Evolutionary conservation across 1,284 basidiomycete genomes (phyloP).

Genomic region (Rhodotorula sp.): DNA sequence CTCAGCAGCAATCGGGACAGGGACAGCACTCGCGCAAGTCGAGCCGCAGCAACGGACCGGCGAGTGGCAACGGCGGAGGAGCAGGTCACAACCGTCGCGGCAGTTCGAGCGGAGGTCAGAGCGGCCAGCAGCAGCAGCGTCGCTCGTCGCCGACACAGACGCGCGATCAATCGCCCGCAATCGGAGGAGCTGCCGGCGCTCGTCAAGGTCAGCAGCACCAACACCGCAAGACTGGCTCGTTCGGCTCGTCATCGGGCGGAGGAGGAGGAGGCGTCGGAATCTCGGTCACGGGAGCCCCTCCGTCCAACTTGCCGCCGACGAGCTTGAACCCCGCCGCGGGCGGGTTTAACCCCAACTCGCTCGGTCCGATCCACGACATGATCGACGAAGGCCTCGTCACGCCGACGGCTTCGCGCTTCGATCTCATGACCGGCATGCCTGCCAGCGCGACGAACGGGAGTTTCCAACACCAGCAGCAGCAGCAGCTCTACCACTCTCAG

Average conservation of each 20-base stretch:
- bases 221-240: neutral
- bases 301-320: neutral
- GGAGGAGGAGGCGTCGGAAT: neutral
- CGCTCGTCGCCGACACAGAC: neutral
- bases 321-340: constrained; percentile 47
- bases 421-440: constrained; percentile 40
- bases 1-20: neutral
- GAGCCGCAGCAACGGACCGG: neutral
- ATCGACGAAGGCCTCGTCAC: constrained; percentile 45
- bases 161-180: neutral
- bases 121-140: constrained; percentile 4
- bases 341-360: constrained; percentile 45
- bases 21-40: neutral
- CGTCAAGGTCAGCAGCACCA: neutral
- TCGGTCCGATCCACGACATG: constrained; percentile 45
- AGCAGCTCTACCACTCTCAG: constrained; percentile 46
- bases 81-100: neutral
- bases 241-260: neutral
- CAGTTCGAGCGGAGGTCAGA: constrained; percentile 1
- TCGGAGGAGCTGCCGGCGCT: neutral
- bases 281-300: neutral
- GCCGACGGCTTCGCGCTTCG: constrained; percentile 44
- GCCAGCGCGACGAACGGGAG: neutral
- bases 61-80: no score
- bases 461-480: neutral